Evolutionary conservation across 805 yeast species (phyloP).

Genomic region (Scheffersomyces ergatensis): DNA sequence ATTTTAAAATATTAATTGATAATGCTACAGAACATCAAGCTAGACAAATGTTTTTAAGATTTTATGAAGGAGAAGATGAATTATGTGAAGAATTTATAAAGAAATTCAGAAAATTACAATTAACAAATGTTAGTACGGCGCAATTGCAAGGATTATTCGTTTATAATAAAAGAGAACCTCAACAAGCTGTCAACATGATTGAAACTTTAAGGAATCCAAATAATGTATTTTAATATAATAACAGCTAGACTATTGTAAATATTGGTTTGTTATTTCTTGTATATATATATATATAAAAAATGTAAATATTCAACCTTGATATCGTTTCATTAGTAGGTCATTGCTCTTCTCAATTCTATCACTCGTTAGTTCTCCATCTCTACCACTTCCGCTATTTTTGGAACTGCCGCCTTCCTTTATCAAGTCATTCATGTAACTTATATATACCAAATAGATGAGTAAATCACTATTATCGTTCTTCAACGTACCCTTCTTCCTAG

Average conservation of each 20-base stretch:
- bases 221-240: conserved; percentile 12
- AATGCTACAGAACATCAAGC: conserved; percentile 87
- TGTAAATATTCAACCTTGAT: conserved; percentile 26
- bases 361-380: conserved; percentile 30
- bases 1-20: conserved; percentile 74
- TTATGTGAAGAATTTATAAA: conserved; percentile 52
- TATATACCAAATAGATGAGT: conserved; percentile 45
- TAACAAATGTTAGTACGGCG: conserved; percentile 73
- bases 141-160: conserved; percentile 95
- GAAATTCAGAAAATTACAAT: conserved; percentile 44
- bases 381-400: conserved; percentile 33
- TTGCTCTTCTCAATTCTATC: conserved; percentile 39
- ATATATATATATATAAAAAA: conserved; percentile 1
- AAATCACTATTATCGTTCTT: conserved; percentile 41
- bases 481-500: conserved; percentile 16
- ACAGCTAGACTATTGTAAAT: neutral
- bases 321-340: conserved; percentile 26
- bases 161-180: conserved; percentile 81
- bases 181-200: conserved; percentile 68
- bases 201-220: conserved; percentile 37
- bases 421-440: conserved; percentile 43
- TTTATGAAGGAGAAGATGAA: conserved; percentile 63
- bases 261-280: no score
- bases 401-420: conserved; percentile 36
- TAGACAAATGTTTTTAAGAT: conserved; percentile 78